Base-by-base conservation (phyloP, 2,329 filamentous ascomycete species). In the Hymenoscyphus fructigenus region DNA sequence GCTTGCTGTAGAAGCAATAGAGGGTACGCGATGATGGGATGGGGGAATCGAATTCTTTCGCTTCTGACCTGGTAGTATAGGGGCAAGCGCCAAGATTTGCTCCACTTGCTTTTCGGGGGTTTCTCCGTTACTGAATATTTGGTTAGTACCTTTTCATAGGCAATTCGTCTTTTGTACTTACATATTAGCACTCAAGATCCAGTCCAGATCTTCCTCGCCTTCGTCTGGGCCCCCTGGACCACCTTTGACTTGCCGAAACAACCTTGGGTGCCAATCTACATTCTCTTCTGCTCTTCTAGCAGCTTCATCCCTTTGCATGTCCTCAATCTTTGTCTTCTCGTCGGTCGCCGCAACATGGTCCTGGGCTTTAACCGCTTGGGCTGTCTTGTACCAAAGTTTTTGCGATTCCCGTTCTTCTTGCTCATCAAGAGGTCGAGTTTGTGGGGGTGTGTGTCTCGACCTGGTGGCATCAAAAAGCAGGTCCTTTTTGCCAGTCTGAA, bases 311-410 rank as follows among this genome's bases (percentile, higher is more conserved):
- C 95, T 86, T 78, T 99, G 95, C 74, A 86, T 88, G 73, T 98
- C 94, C 76, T 99, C 95, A 65, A 99, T 92, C 76, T 90, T 91
- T n/a, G 91, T 93, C 81, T 99, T 99, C 75, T 97, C 94, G 68
- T 95, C 91, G 0, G 95, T 99, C 3, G 95, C 95, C 9, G 90
- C 79, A 70, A 92, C 91, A 73, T 99, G 95, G 72, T 99, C 93
- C 65, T 89, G 87, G 59, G 90, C 88, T 74, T 89, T 91, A 67
- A 99, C 89, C 0, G 94, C 95, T 70, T 88, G 84, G 9, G 89
- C 90, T 0, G 93, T 96, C 59, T 87, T 88, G 36, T 87, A 79
- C 95, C 95, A 99, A 57, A 99, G 81, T 68, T 83, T 88, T 76
- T 97, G 93, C 14, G 93, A 97, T 78, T 99, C 95, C 57, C 93